phyloP scores from a whole-genome alignment of 345 rosid species.

The Lenwebbia sp. region DNA sequence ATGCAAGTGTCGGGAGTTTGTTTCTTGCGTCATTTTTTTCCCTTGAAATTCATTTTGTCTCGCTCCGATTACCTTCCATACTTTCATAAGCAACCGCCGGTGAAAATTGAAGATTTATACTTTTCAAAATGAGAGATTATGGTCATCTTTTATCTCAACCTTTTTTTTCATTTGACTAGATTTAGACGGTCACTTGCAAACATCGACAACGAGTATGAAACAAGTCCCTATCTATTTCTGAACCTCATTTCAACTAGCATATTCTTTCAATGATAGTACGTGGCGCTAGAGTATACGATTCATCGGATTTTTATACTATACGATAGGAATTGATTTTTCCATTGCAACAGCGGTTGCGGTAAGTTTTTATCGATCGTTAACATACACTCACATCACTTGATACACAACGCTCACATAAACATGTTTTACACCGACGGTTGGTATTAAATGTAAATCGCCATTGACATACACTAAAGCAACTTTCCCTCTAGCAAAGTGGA shows the following conservation, averaged over 20 bases:
- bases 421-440: neutral
- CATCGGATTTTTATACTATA: neutral
- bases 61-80: neutral
- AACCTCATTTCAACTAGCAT: neutral
- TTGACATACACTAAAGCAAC: neutral
- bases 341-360: accelerated
- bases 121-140: neutral
- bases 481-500: neutral
- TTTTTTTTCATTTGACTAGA: neutral
- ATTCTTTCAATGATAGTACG: neutral
- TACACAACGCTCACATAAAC: neutral
- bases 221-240: neutral
- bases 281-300: neutral
- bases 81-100: neutral
- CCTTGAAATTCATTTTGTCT: neutral
- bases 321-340: neutral
- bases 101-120: neutral
- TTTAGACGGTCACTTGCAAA: neutral
- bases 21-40: neutral
- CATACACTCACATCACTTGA: neutral
- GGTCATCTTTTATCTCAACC: neutral
- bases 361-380: neutral
- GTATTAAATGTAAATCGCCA: neutral
- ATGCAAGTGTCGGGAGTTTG: neutral
- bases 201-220: neutral